Evolutionary conservation across 2,329 filamentous ascomycete genomes (phyloP).

Genomic region (Elsinoe perseae): DNA sequence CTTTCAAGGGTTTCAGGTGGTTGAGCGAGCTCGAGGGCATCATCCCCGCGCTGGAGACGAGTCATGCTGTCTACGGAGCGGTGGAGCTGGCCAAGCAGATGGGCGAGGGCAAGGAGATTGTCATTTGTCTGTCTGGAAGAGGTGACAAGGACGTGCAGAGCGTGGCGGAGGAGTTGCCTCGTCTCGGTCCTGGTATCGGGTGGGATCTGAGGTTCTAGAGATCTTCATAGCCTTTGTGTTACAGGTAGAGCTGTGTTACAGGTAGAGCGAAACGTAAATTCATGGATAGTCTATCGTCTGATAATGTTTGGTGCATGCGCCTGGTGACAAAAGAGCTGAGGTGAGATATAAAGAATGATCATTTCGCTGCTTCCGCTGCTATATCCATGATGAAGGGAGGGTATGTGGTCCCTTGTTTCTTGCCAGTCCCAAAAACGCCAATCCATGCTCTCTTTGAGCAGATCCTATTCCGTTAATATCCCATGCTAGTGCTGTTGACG

Average conservation of each 20-base stretch:
- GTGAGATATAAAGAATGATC: too few relatives aligned
- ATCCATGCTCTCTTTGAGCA: too few relatives aligned
- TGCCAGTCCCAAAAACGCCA: background rate
- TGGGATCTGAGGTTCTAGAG: conserved; percentile 52
- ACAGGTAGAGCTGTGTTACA: too few relatives aligned
- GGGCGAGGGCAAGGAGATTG: conserved; percentile 78
- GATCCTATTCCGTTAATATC: too few relatives aligned
- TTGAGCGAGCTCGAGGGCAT: conserved; percentile 88
- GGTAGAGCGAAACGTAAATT: too few relatives aligned
- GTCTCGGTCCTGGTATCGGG: conserved; percentile 77
- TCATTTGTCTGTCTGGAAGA: conserved; percentile 86
- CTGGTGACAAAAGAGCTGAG: too few relatives aligned
- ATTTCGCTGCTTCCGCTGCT: too few relatives aligned
- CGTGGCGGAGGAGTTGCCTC: conserved; percentile 88
- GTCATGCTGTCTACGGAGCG: conserved; percentile 85
- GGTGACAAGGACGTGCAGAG: conserved; percentile 99
- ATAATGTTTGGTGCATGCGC: too few relatives aligned
- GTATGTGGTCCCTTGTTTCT: too few relatives aligned
- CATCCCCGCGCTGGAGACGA: conserved; percentile 88
- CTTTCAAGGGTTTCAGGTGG: conserved; percentile 77
- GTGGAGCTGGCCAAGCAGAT: conserved; percentile 88
- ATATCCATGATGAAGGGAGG: too few relatives aligned
- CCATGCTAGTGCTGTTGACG: background rate
- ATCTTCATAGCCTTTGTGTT: too few relatives aligned
- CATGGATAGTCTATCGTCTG: too few relatives aligned